Evolutionary conservation across 768 basidiomycete genomes (phyloP).

Genomic region (Suillus luteus): DNA sequence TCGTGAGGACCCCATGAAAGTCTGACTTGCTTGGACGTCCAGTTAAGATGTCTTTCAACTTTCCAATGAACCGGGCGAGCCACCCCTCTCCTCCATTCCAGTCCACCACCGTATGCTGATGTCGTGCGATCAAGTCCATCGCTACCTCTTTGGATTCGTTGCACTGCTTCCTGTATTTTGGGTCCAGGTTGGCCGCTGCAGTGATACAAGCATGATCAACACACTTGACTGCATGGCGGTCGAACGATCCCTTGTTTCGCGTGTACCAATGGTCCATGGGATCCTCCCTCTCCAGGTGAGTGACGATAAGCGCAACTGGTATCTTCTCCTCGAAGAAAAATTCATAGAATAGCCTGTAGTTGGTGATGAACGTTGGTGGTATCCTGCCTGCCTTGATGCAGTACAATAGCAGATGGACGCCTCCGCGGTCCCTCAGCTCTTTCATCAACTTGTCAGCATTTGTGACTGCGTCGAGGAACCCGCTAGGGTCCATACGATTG

Average conservation of each 20-base stretch:
- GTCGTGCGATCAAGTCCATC: background rate
- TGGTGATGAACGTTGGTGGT: conserved; percentile 28
- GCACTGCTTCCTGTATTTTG: conserved; percentile 22
- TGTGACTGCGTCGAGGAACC: conserved; percentile 30
- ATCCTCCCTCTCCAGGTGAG: conserved; percentile 31
- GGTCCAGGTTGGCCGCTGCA: conserved; percentile 14
- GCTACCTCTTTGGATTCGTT: background rate
- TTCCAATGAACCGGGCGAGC: background rate
- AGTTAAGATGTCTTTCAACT: background rate
- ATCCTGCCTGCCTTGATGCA: conserved; percentile 33
- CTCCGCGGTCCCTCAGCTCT: conserved; percentile 26
- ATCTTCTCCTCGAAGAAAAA: conserved; percentile 39
- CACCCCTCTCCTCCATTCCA: conserved; percentile 4
- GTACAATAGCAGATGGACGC: conserved; percentile 32
- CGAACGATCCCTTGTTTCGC: conserved; percentile 14
- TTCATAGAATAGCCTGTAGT: conserved; percentile 38
- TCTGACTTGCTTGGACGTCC: conserved; percentile 6
- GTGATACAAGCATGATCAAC: conserved; percentile 10
- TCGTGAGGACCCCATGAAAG: background rate
- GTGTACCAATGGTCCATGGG: conserved; percentile 27
- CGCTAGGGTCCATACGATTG: background rate
- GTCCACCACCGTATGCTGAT: background rate
- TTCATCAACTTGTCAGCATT: conserved; percentile 34
- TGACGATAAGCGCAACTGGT: conserved; percentile 34
- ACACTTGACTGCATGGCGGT: conserved; percentile 6